Base-by-base conservation (phyloP, 225 moss, liverwort and hornwort genomes). In the Straminergon stramineum region DNA sequence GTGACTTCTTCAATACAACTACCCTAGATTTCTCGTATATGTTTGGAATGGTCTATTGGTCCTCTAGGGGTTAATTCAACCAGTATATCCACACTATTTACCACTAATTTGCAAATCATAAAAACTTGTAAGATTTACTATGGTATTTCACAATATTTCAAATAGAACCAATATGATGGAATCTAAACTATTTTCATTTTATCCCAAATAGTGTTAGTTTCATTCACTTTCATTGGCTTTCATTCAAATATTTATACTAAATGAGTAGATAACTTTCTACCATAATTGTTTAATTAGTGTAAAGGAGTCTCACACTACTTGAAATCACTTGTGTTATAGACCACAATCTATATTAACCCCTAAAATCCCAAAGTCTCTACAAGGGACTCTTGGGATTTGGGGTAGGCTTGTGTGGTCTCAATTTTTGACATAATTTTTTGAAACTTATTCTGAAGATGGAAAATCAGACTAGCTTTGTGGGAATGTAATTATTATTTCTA, bases 41-140 rank as follows among this genome's bases (percentile, higher is more conserved):
- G 0, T 23, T 70, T 2, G 48, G 14, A 39, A 13, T 39, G 7
- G 39, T 23, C 13, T 13, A 13, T 71, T 41, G 26, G 26, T 26
- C 14, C 8, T 71, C 15, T 8, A 39, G 24, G 20, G 8, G 2
- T 14, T 70, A 3, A 27, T 43, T 73, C 27, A 73, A 27, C 15
- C 5, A 8, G 4, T 16, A 3, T 27, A 43, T 0, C 1, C 0
- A 0, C 0, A 43, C 0, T 73, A 43, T 15, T 16, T 16, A 15
- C 16, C 0, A 73, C 27, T 43, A 43, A 27, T 3, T 43, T 9
- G 2, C 5, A 9, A 73, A 15, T 11, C 11, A 74, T 48, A 17
- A 48, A 74, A 74, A 10, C 5, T 74, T 74, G 10, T 10, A 10
- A 48, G 30, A 4, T 45, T 3, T 17, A 48, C 0, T 48, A 48